Base-by-base conservation (phyloP, 768 basidiomycete genomes). In the Coprinellus aureogranulatus region DNA sequence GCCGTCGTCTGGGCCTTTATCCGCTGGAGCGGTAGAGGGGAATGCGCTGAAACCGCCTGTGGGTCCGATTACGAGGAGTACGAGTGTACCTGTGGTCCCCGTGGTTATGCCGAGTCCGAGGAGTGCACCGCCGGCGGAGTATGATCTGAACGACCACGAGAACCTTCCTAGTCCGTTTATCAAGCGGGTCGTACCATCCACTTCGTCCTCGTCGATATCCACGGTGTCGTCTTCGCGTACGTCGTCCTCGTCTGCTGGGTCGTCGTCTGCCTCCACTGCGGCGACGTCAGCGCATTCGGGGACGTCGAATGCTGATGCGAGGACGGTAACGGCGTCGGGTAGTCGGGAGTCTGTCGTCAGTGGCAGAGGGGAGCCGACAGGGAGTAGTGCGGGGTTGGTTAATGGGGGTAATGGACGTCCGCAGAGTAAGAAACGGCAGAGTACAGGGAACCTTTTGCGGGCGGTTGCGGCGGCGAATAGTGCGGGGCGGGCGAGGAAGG, bases 81-180 rank as follows among this genome's bases (percentile, higher is more conserved):
- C 49, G 6, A 49, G 49, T 25, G 40, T 57, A 3, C 42, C 53
- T 1, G 40, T 25, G 40, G 9, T 57, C 10, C 42, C 53, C 1
- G 40, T 25, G 40, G 9, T 30, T 12, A 6, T 22, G 28, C 5
- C 31, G 30, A 34, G 30, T 28, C 16, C 55, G 25, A 39, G 50
- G 28, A 54, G 49, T 3, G 3, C 46, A 28, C 3, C 39, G 20
- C 64, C 80, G 3, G 75, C 84, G 3, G 73, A 80, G 57, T 93
- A 91, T 63, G 86, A 92, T 67, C 63, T 88, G 10, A 76, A 77
- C 0, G 90, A 93, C 66, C 91, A 91, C 67, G 90, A 91, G 68
- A 92, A 92, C 68, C 77, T 93, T 0, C 92, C 91, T 0, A 90
- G 89, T 66, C 92, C 91, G 4, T 93, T 93, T 71, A 67, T 93